Conservation (phyloP, 2,329 filamentous ascomycete species). For the Penicillium glabrum region DNA sequence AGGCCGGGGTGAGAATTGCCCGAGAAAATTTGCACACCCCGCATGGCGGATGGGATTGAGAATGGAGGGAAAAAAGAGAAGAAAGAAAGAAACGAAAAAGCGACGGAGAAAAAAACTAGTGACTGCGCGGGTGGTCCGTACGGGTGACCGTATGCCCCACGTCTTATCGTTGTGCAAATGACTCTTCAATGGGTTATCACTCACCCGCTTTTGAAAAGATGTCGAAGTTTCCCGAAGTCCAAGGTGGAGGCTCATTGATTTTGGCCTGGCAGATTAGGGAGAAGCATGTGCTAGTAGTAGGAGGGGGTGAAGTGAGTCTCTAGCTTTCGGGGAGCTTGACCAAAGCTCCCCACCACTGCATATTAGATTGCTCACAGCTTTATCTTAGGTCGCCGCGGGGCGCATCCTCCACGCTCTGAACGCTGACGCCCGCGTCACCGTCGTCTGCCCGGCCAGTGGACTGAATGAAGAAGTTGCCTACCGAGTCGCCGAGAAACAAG, state of each 20-base stretch:
- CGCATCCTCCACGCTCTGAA: slow-evolving; percentile 93
- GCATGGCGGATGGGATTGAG: slow-evolving; percentile 47
- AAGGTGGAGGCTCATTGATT: slow-evolving; percentile 90
- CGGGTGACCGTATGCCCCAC: slow-evolving; percentile 19
- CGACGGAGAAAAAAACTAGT: slow-evolving; percentile 16
- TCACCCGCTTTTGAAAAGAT: slow-evolving; percentile 33
- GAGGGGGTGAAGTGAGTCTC: slow-evolving; percentile 80
- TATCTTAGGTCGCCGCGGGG: slow-evolving; percentile 80
- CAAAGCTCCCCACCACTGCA: not conserved
- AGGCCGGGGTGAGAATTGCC: slow-evolving; percentile 65
- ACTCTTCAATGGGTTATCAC: not conserved
- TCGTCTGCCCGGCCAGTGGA: slow-evolving; percentile 76
- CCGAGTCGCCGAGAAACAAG: slow-evolving; percentile 72
- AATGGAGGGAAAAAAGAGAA: slow-evolving; percentile 17
- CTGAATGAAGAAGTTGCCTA: slow-evolving; percentile 86
- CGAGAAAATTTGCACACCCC: slow-evolving; percentile 66
- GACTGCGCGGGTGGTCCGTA: slow-evolving; percentile 13
- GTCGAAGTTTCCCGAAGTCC: slow-evolving; percentile 71
- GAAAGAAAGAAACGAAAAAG: slow-evolving; percentile 9
- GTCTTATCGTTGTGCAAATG: not conserved
- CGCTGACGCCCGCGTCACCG: slow-evolving; percentile 85
- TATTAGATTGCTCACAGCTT: not conserved
- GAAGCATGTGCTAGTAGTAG: slow-evolving; percentile 88
- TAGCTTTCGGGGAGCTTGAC: not conserved
- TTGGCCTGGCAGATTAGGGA: slow-evolving; percentile 92